Evolutionary conservation across 2,329 filamentous ascomycete genomes (phyloP).

Genomic region (Pyrenophora teres): DNA sequence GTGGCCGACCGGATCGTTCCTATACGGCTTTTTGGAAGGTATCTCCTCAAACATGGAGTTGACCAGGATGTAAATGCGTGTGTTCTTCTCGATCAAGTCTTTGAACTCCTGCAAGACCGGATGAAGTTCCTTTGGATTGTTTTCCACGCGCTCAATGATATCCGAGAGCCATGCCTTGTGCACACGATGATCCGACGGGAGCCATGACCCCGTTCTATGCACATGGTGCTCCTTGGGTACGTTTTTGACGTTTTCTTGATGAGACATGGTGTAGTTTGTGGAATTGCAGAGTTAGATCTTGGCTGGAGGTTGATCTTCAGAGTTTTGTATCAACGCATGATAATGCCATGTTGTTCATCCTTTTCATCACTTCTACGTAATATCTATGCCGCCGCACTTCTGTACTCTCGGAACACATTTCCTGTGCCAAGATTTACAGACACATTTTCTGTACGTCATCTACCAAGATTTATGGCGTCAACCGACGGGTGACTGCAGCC

Average conservation of each 20-base stretch:
- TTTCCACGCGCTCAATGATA: conserved; percentile 61
- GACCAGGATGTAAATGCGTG: conserved; percentile 70
- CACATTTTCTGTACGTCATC: too few species aligned
- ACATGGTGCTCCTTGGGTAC: conserved; percentile 25
- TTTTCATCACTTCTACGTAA: too few species aligned
- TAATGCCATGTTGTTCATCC: too few species aligned
- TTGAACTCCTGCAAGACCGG: conserved; percentile 69
- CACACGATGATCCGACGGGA: conserved; percentile 65
- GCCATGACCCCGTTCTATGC: conserved; percentile 53
- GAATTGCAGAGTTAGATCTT: background rate
- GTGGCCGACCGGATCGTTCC: conserved; percentile 64
- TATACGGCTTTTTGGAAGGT: conserved; percentile 64
- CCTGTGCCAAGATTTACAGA: too few species aligned
- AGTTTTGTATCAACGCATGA: too few species aligned
- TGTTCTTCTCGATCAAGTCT: conserved; percentile 66
- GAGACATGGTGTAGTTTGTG: background rate
- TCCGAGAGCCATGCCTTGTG: conserved; percentile 67
- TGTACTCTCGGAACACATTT: too few species aligned
- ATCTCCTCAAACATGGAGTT: conserved; percentile 71
- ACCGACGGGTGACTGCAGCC: too few species aligned
- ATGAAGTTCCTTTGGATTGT: conserved; percentile 56
- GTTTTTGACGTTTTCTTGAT: conserved; percentile 20
- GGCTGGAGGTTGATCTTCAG: too few species aligned
- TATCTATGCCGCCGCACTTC: too few species aligned
- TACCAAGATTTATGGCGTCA: too few species aligned